A percentile compares a stretch with the other conserved stretches of the same genome.
Conservation (phyloP, 1,284 basidiomycete species). For the Cryptococcus sp. region DNA sequence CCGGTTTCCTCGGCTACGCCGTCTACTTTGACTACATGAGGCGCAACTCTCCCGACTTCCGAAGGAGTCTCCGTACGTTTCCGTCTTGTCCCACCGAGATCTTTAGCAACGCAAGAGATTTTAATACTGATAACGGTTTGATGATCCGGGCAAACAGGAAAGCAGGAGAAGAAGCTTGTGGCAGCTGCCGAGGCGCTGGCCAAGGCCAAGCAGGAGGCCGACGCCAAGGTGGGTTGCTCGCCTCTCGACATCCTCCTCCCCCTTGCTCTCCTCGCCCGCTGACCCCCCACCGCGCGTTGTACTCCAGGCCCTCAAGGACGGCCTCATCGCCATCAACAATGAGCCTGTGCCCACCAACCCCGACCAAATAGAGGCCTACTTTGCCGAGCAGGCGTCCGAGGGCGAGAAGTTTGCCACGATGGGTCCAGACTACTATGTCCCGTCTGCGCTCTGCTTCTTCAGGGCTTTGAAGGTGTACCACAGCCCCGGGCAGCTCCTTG, state of each 20-base stretch:
- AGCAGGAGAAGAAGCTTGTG: constrained; percentile 77
- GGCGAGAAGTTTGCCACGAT: constrained; percentile 79
- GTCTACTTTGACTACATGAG: constrained; percentile 94
- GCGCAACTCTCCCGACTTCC: constrained; percentile 80
- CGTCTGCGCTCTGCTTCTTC: constrained; percentile 87
- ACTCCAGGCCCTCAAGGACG: constrained; percentile 47
- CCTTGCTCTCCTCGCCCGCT: constrained; percentile 16
- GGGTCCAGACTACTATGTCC: constrained; percentile 71
- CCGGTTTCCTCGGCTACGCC: constrained; percentile 71
- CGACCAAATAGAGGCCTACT: constrained; percentile 79
- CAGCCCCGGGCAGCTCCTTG: constrained; percentile 82
- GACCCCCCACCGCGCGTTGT: background rate
- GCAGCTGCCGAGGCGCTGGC: constrained; percentile 60
- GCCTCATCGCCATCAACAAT: constrained; percentile 30
- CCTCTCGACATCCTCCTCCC: background rate
- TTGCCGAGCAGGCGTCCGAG: constrained; percentile 81
- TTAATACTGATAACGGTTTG: background rate
- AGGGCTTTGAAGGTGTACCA: constrained; percentile 92
- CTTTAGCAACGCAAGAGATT: background rate
- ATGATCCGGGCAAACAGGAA: constrained; percentile 56
- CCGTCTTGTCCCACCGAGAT: background rate
- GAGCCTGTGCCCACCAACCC: constrained; percentile 60
- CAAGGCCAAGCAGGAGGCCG: constrained; percentile 52
- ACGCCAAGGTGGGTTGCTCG: constrained; percentile 32
- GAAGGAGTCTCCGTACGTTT: constrained; percentile 77